A percentile compares a stretch with the other conserved stretches of the same genome.
phyloP scores from a whole-genome alignment of 1,139 yeast species.

The Magnusiomyces ingens region DNA sequence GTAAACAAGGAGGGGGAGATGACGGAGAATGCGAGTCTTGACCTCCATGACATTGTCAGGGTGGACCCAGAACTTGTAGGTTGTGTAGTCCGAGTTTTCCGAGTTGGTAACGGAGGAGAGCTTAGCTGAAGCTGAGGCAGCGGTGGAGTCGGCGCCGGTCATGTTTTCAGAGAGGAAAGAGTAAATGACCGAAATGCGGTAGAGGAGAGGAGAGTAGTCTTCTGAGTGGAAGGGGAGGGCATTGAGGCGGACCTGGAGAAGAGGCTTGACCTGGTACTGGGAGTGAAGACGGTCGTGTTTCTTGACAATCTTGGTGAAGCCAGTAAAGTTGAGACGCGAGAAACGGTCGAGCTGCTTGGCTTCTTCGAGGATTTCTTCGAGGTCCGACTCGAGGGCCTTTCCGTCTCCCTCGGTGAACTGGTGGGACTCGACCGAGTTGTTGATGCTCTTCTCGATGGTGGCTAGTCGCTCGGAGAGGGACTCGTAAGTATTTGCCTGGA shows the following conservation, averaged over 20 bases:
- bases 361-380: constrained; percentile 65
- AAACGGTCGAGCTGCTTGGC: constrained; percentile 87
- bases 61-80: constrained; percentile 92
- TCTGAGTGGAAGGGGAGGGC: constrained; percentile 89
- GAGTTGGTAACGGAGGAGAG: constrained; percentile 33
- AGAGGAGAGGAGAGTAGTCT: constrained; percentile 86
- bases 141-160: constrained; percentile 18
- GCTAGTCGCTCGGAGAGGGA: constrained; percentile 60
- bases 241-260: constrained; percentile 79
- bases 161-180: constrained; percentile 69
- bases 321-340: constrained; percentile 87
- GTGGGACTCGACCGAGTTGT: constrained; percentile 33
- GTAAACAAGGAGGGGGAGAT: constrained; percentile 84
- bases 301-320: constrained; percentile 88
- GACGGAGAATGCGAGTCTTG: constrained; percentile 86
- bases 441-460: constrained; percentile 44
- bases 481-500: constrained; percentile 67
- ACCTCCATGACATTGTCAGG: constrained; percentile 96
- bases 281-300: constrained; percentile 91
- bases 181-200: constrained; percentile 74
- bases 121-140: constrained; percentile 27
- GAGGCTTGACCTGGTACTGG: constrained; percentile 77
- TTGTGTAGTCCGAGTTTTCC: constrained; percentile 55
- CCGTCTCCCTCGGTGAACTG: constrained; percentile 36
- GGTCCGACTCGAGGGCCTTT: constrained; percentile 48